These are phyloP conservation scores for Xerocomus nothofagi DNA, from an alignment of 1,284 basidiomycete genomes.

Conservation along the genomic window DNA sequence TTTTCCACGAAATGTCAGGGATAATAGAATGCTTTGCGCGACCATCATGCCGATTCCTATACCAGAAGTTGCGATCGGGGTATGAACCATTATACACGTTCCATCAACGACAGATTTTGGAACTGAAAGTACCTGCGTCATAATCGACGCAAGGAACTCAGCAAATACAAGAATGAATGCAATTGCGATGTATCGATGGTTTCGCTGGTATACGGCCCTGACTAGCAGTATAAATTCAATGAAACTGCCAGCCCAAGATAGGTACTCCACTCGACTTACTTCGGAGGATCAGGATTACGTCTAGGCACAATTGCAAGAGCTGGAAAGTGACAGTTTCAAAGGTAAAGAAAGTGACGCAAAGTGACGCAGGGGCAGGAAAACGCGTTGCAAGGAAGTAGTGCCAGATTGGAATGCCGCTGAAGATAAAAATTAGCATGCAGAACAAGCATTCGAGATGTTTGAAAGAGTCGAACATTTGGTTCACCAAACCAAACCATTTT, in stretches of 20 bases:
- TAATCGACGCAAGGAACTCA: neutral
- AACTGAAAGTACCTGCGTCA: constrained; percentile 1
- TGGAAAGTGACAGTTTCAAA: constrained; percentile 7
- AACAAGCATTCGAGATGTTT: neutral
- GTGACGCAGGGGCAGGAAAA: neutral
- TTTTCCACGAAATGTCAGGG: constrained; percentile 21
- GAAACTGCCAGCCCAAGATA: neutral
- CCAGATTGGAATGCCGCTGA: constrained; percentile 8
- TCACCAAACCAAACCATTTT: constrained; percentile 26
- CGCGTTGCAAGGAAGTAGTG: neutral
- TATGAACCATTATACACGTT: constrained; percentile 10
- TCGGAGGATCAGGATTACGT: constrained; percentile 21
- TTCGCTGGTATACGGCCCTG: constrained; percentile 15
- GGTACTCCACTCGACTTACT: constrained; percentile 14
- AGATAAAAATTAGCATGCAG: constrained; percentile 6
- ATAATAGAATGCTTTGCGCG: constrained; percentile 18
- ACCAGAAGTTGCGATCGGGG: neutral
- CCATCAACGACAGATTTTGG: constrained; percentile 10
- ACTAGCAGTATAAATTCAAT: constrained; percentile 10
- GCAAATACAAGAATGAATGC: constrained; percentile 9
- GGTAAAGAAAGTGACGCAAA: constrained; percentile 6
- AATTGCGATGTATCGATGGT: neutral
- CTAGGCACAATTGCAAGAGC: constrained; percentile 12
- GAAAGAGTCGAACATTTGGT: constrained; percentile 14
- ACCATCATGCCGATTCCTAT: constrained; percentile 9